Evolutionary conservation across 345 rosid species (phyloP).

Genomic region (Hirschfeldia incana): DNA sequence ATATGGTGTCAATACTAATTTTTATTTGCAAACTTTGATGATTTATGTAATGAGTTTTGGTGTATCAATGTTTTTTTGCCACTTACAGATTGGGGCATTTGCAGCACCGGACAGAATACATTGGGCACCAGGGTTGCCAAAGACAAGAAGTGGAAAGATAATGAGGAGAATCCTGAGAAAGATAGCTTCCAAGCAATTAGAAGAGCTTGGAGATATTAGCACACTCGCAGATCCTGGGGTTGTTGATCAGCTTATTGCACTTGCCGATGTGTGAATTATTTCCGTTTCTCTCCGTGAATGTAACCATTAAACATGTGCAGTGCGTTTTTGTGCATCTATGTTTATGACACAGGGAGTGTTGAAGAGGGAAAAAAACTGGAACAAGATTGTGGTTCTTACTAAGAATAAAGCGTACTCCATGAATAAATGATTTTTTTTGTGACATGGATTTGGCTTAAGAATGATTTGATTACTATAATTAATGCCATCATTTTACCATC

Average conservation of each 20-base stretch:
- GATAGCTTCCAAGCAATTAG: constrained; percentile 83
- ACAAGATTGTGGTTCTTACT: constrained; percentile 10
- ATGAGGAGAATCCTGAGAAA: constrained; percentile 95
- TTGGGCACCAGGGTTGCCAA: constrained; percentile 96
- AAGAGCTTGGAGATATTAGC: constrained; percentile 92
- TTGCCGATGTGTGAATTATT: constrained; percentile 50
- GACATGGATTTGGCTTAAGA: not conserved
- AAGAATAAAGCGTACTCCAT: not conserved
- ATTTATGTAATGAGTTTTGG: not conserved
- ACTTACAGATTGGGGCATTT: constrained; percentile 79
- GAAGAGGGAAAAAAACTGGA: not conserved
- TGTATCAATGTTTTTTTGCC: not conserved
- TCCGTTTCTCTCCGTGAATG: not conserved
- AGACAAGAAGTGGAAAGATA: constrained; percentile 98
- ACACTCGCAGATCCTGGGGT: constrained; percentile 89
- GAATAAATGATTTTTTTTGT: not conserved
- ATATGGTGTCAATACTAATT: not conserved
- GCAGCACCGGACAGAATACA: constrained; percentile 95
- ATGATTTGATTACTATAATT: not conserved
- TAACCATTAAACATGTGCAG: constrained; percentile 1
- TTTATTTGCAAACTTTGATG: constrained; percentile 1
- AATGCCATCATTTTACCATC: no score
- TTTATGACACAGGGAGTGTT: constrained; percentile 8
- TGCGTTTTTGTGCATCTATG: constrained; percentile 17
- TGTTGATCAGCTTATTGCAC: constrained; percentile 74